Evolutionary conservation across 345 rosid genomes (phyloP).

Genomic region (Salix purpurea): DNA sequence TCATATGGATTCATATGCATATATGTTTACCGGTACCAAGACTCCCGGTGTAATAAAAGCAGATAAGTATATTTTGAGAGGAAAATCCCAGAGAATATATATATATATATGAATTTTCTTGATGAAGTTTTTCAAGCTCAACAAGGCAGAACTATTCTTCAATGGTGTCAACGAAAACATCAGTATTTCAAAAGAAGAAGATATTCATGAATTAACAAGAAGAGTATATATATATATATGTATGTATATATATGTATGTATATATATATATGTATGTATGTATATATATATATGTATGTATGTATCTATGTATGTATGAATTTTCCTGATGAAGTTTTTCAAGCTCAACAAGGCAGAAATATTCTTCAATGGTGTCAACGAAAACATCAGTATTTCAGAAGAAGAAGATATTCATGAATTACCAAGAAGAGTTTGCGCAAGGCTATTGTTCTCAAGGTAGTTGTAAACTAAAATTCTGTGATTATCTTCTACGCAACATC

Average conservation of each 20-base stretch:
- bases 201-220: slow-evolving; percentile 46
- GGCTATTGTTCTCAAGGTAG: slow-evolving; percentile 84
- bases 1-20: neutral
- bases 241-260: no score
- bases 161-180: neutral
- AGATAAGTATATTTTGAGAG: neutral
- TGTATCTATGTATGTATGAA: neutral
- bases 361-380: neutral
- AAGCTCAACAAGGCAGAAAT: neutral
- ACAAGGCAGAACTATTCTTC: neutral
- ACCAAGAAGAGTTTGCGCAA: slow-evolving; percentile 84
- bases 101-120: neutral
- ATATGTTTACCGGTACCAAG: neutral
- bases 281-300: no score
- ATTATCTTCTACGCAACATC: slow-evolving; percentile 78
- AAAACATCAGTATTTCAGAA: slow-evolving; percentile 1
- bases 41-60: neutral
- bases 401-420: slow-evolving; percentile 18
- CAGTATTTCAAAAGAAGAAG: slow-evolving; percentile 4
- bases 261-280: no score
- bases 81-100: neutral
- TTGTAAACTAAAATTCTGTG: slow-evolving; percentile 89
- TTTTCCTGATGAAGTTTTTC: neutral
- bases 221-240: slow-evolving; percentile 27
- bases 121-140: neutral